phyloP scores from a whole-genome alignment of 2,329 filamentous ascomycete species.

The Pyricularia sp. region DNA sequence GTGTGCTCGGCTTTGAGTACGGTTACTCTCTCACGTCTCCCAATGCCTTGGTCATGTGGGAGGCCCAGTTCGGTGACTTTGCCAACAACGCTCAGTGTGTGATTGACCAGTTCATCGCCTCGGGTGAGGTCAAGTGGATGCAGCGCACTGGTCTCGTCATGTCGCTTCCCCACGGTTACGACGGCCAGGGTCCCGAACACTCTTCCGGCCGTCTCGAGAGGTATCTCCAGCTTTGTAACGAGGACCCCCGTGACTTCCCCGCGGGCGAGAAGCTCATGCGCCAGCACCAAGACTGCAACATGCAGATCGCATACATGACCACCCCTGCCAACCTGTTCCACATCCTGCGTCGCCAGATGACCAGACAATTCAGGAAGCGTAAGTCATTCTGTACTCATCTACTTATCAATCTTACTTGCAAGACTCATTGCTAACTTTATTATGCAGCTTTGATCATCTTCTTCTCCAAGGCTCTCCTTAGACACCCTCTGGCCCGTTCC shows the following conservation, averaged over 20 bases:
- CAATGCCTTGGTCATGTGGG: conserved; percentile 97
- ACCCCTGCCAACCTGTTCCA: conserved; percentile 94
- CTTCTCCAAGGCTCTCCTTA: conserved; percentile 95
- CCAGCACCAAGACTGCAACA: conserved; percentile 99
- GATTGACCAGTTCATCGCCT: conserved; percentile 97
- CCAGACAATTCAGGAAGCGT: conserved; percentile 99
- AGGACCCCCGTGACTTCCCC: conserved; percentile 92
- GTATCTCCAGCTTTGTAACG: conserved; percentile 94
- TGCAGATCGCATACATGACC: conserved; percentile 98
- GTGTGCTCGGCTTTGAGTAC: conserved; percentile 91
- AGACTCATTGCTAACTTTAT: not conserved
- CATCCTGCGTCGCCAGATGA: conserved; percentile 91
- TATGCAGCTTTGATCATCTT: conserved; percentile 77
- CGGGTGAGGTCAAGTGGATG: conserved; percentile 97
- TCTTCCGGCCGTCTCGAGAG: conserved; percentile 95
- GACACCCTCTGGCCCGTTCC: conserved; percentile 87
- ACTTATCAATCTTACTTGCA: not conserved
- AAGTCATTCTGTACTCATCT: conserved; percentile 27
- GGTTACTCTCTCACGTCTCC: conserved; percentile 96
- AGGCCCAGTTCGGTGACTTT: conserved; percentile 98
- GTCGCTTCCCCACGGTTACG: conserved; percentile 94
- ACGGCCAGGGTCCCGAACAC: conserved; percentile 96
- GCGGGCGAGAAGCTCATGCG: conserved; percentile 80
- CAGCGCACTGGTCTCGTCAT: conserved; percentile 94
- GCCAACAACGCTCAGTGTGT: conserved; percentile 99